A percentile compares a stretch with the other conserved stretches of the same genome.
phyloP scores from a whole-genome alignment of 768 basidiomycete genomes.

The Suillus bovinus region DNA sequence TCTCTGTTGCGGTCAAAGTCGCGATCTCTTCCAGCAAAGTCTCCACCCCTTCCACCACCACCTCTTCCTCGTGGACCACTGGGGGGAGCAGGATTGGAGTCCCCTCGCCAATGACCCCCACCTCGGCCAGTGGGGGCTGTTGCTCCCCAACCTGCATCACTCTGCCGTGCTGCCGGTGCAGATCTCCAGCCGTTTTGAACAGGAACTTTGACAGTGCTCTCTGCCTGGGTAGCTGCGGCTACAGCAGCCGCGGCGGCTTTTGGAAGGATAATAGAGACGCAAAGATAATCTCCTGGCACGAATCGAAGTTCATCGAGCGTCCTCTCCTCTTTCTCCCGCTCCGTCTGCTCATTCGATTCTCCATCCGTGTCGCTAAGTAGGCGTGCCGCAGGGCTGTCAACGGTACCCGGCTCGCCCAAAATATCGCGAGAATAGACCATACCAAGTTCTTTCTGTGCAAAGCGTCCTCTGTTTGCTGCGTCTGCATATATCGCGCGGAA shows the following conservation, averaged over 20 bases:
- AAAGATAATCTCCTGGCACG: slow-evolving; percentile 78
- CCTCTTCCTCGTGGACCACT: slow-evolving; percentile 43
- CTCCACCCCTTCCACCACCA: slow-evolving; percentile 30
- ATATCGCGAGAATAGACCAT: slow-evolving; percentile 84
- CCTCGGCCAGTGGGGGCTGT: slow-evolving; percentile 46
- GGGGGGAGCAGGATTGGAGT: slow-evolving; percentile 50
- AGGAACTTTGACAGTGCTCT: slow-evolving; percentile 39
- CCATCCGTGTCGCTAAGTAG: slow-evolving; percentile 51
- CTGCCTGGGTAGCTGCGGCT: slow-evolving; percentile 46
- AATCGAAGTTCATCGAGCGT: slow-evolving; percentile 81
- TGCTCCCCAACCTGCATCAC: slow-evolving; percentile 42
- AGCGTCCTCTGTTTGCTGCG: slow-evolving; percentile 67
- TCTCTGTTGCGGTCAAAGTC: slow-evolving; percentile 40
- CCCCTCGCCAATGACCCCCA: slow-evolving; percentile 77
- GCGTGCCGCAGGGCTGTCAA: slow-evolving; percentile 57
- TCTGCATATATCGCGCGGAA: slow-evolving; percentile 83
- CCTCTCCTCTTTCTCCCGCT: slow-evolving; percentile 60
- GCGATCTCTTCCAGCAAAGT: slow-evolving; percentile 36
- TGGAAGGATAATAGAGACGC: slow-evolving; percentile 73
- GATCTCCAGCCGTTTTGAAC: slow-evolving; percentile 38
- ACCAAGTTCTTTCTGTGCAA: slow-evolving; percentile 77
- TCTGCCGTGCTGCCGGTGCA: slow-evolving; percentile 37
- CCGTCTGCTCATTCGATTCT: slow-evolving; percentile 35
- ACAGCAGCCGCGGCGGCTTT: slow-evolving; percentile 51
- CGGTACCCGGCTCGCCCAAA: slow-evolving; percentile 72